Percentiles rank a stretch among this genome's conserved stretches.
Evolutionary conservation across 2,329 filamentous ascomycete genomes (phyloP).

Genomic region (Mariannaea sp.): DNA sequence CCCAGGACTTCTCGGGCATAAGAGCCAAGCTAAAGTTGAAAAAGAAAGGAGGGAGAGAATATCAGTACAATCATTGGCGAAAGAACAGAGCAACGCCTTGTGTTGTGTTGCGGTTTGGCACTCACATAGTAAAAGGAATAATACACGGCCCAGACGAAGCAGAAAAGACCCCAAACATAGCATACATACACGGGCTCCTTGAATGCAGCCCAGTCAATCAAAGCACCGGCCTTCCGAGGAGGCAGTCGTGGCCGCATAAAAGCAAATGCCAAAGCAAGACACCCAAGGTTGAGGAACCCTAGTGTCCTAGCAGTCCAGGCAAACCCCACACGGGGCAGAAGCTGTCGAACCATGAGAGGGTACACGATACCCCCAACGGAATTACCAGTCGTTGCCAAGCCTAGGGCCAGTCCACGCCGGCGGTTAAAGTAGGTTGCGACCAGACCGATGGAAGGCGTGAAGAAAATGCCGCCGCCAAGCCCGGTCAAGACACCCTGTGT

Average conservation of each 20-base stretch:
- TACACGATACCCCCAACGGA: conserved; percentile 59
- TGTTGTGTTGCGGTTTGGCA: too few species aligned
- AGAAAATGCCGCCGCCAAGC: conserved; percentile 58
- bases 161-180: conserved; percentile 45
- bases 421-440: conserved; percentile 64
- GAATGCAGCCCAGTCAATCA: conserved; percentile 44
- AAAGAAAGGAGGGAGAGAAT: too few species aligned
- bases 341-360: conserved; percentile 56
- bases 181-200: conserved; percentile 41
- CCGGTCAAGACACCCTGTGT: conserved; percentile 58
- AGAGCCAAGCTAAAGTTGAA: conserved; percentile 27
- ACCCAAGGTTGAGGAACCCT: conserved; percentile 71
- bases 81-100: not conserved
- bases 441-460: conserved; percentile 60
- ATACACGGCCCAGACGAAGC: conserved; percentile 48
- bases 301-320: conserved; percentile 63
- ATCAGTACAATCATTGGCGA: not conserved
- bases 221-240: conserved; percentile 29
- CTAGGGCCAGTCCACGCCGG: conserved; percentile 59
- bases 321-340: conserved; percentile 59
- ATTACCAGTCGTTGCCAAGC: conserved; percentile 61
- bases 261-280: conserved; percentile 63
- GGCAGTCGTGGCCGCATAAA: conserved; percentile 41
- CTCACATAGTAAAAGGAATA: conserved; percentile 51
- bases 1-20: conserved; percentile 39